Evolutionary conservation across 2,329 filamentous ascomycete species (phyloP), one percentile per base, ranked within the genome.

Genomic region (Shiraia sp.): DNA sequence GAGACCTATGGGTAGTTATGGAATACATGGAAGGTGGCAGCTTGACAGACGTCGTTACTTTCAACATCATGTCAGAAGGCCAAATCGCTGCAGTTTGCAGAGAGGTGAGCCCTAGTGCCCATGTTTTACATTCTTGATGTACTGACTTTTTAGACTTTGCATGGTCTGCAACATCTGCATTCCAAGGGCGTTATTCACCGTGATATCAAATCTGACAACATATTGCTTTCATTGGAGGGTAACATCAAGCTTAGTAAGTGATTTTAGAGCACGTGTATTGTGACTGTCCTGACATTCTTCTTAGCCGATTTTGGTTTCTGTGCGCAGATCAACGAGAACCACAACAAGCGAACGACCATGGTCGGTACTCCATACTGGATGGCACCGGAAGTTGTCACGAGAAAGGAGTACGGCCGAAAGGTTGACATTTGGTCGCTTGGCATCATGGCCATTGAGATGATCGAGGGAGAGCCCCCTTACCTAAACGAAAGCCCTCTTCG

Each of bases 361-460:
- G 93, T 99, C 31, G 93, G 93, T 39, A 97, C 93, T 6, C 93
- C 93, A 2, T 99, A 99, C 72, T 99, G 93, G 93, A 99, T 99
- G 93, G 93, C 93, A 1, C 93, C 93, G 3, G 93, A 99, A 72
- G 92, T 99, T 15, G 93, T 99, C 19, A 97, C 90, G 6, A 80
- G 91, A 29, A 97, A 97, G 71, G 93, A 97, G 72, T 99, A 99
- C 71, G 93, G 93, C 54, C 87, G 92, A 50, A 99, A 97, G 72
- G 92, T 99, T 40, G 93, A 99, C 65, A 96, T 99, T 57, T 99
- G 93, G 93, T 95, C 89, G 45, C 76, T 99, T 31, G 93, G 93
- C 45, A 99, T 99, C 73, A 97, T 99, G 93, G 90, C 93, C 6
- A 97, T 99, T 62, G 93, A 99, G 72, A 99, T 99, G 93, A 96